These are phyloP conservation scores for Boletus insuetus DNA, from an alignment of 768 basidiomycete species.

Conservation along the genomic window DNA sequence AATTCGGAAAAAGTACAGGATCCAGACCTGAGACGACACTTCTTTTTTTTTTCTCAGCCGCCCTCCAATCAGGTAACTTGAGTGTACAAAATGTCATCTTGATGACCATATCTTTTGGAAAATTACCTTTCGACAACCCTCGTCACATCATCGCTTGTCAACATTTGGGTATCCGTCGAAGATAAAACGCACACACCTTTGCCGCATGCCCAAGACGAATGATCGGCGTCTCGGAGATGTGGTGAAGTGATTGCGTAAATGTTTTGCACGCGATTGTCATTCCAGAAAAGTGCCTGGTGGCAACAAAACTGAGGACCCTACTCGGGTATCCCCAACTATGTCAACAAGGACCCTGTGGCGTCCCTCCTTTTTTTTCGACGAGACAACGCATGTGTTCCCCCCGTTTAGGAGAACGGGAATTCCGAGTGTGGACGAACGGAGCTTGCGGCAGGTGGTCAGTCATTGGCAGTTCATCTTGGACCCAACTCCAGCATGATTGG, in stretches of 20 bases:
- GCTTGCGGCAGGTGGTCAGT: neutral
- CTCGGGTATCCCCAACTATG: neutral
- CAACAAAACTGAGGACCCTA: constrained; percentile 7
- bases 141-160: neutral
- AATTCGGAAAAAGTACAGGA: neutral
- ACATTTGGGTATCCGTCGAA: neutral
- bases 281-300: constrained; percentile 16
- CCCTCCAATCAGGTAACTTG: neutral
- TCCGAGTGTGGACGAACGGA: neutral
- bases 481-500: neutral
- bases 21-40: neutral
- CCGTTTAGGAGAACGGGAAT: constrained; percentile 10
- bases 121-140: neutral
- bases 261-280: constrained; percentile 9
- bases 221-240: constrained; percentile 14
- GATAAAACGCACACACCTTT: neutral
- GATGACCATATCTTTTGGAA: neutral
- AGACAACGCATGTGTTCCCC: neutral
- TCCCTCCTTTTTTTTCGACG: neutral
- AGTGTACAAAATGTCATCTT: too few relatives aligned
- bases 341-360: constrained; percentile 22
- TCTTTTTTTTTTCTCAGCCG: neutral
- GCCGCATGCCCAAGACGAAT: neutral
- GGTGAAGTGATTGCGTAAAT: constrained; percentile 15
- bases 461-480: neutral